Evolutionary conservation across 2,329 filamentous ascomycete genomes (phyloP).

Genomic region (Curvularia hawaiiensis): DNA sequence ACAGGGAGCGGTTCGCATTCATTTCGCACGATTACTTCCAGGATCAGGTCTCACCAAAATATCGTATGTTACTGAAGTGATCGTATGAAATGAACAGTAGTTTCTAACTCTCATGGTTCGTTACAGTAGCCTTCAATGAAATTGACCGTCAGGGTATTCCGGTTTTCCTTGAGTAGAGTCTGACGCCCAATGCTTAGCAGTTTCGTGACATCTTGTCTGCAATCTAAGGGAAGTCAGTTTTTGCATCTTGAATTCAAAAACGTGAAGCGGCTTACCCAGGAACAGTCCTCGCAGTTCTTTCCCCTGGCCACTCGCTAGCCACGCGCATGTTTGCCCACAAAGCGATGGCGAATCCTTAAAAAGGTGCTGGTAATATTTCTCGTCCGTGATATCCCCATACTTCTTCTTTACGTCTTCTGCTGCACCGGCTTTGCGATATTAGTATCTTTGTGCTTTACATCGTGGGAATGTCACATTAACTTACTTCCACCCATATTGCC

Average conservation of each 20-base stretch:
- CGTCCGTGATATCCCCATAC: conserved; percentile 35
- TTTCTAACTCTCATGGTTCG: conserved; percentile 25
- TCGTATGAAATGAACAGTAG: neutral
- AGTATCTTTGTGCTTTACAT: neutral
- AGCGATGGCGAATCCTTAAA: conserved; percentile 37
- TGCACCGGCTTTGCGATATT: conserved; percentile 22
- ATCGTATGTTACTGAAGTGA: neutral
- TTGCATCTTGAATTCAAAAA: neutral
- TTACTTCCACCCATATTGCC: conserved; percentile 36
- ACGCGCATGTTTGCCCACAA: conserved; percentile 41
- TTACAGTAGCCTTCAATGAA: conserved; percentile 40
- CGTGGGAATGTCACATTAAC: neutral
- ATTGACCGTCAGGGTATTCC: conserved; percentile 36
- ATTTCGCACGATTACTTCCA: neutral
- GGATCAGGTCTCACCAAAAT: neutral
- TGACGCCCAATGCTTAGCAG: conserved; percentile 32
- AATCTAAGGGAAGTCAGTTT: conserved; percentile 21
- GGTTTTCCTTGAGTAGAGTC: conserved; percentile 33
- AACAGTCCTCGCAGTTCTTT: conserved; percentile 36
- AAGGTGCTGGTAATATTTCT: conserved; percentile 30
- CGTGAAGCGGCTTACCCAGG: conserved; percentile 21
- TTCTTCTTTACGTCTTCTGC: conserved; percentile 32
- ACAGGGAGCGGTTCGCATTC: neutral
- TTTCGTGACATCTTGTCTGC: conserved; percentile 35
- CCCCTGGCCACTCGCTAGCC: conserved; percentile 34